phyloP scores from a whole-genome alignment of 202 grass and related monocot species.

The Schoenoplectus triqueter region DNA sequence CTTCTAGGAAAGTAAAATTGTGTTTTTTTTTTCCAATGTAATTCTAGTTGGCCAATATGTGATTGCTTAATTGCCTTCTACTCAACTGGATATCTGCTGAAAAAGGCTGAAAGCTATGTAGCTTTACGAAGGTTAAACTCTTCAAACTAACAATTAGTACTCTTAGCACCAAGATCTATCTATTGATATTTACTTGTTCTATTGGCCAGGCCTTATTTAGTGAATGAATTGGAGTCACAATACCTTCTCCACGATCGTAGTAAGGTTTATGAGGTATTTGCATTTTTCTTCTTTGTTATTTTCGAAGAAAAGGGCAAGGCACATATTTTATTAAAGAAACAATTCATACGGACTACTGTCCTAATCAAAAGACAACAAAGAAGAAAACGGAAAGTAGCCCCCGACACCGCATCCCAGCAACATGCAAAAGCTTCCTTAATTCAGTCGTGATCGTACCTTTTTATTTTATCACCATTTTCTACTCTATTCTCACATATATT shows the following conservation, averaged over 20 bases:
- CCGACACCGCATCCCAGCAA: too few relatives aligned
- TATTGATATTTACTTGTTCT: constrained; percentile 37
- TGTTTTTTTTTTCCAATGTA: constrained; percentile 36
- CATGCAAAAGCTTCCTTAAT: too few relatives aligned
- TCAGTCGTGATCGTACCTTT: too few relatives aligned
- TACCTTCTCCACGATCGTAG: constrained; percentile 91
- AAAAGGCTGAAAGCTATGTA: constrained; percentile 86
- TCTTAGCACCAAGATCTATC: constrained; percentile 37
- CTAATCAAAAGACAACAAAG: not conserved
- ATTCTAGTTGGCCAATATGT: constrained; percentile 88
- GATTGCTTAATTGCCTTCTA: constrained; percentile 96
- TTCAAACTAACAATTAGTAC: constrained; percentile 27
- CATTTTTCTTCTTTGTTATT: constrained; percentile 6
- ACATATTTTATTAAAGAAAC: not conserved
- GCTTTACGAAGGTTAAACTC: constrained; percentile 69
- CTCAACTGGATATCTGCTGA: constrained; percentile 82
- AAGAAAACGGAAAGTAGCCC: not conserved
- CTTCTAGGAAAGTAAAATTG: constrained; percentile 27
- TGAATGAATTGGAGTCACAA: constrained; percentile 84
- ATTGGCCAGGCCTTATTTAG: constrained; percentile 76
- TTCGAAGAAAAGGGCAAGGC: not conserved
- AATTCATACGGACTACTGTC: not conserved
- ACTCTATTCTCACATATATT: too few relatives aligned
- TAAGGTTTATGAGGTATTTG: constrained; percentile 94
- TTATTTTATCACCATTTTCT: too few relatives aligned